A percentile compares a stretch with the other conserved stretches of the same genome.
Evolutionary conservation across 2,329 filamentous ascomycete genomes (phyloP).

Genomic region (Talaromyces islandicus): DNA sequence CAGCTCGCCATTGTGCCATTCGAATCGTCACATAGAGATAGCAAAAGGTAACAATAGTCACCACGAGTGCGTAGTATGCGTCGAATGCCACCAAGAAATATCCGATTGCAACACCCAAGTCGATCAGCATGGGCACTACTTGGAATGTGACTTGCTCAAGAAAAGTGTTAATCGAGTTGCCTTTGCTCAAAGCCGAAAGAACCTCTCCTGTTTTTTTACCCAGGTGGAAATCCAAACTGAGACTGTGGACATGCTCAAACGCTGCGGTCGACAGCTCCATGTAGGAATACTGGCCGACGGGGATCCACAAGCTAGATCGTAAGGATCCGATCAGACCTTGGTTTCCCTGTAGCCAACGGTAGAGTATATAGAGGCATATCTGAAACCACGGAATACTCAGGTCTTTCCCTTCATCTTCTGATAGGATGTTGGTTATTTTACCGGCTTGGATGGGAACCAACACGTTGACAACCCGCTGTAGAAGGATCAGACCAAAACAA

Average conservation of each 20-base stretch:
- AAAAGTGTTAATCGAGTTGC: conserved; percentile 92
- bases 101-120: conserved; percentile 76
- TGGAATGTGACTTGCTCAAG: conserved; percentile 95
- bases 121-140: conserved; percentile 89
- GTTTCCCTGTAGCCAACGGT: conserved; percentile 76
- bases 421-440: conserved; percentile 68
- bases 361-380: conserved; percentile 70
- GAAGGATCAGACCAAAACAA: conserved; percentile 73
- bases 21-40: conserved; percentile 96
- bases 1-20: conserved; percentile 87
- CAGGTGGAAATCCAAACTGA: conserved; percentile 93
- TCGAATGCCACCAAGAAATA: conserved; percentile 78
- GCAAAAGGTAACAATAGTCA: conserved; percentile 85
- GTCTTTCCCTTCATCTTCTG: conserved; percentile 48
- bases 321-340: conserved; percentile 81
- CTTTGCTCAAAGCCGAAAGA: conserved; percentile 90
- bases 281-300: conserved; percentile 95
- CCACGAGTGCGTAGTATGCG: conserved; percentile 81
- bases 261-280: conserved; percentile 88
- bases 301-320: conserved; percentile 86
- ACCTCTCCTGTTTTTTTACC: conserved; percentile 97
- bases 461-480: conserved; percentile 80
- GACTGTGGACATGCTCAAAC: conserved; percentile 92
- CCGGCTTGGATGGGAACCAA: conserved; percentile 78
- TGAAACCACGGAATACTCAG: conserved; percentile 63